Conservation (phyloP, 176 grass and related monocot species). For the Aegilops bicornis region DNA sequence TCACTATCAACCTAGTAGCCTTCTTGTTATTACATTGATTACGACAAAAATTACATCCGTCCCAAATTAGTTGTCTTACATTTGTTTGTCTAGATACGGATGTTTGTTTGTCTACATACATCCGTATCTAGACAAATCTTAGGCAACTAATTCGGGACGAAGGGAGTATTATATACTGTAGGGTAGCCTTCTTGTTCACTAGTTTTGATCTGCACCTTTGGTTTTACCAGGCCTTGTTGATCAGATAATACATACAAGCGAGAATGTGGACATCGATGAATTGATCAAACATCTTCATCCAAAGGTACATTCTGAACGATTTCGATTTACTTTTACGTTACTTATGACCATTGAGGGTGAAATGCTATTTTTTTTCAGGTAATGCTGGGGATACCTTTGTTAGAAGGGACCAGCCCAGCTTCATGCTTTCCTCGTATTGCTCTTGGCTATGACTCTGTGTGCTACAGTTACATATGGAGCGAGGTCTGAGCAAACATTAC, state of each 20-base stretch:
- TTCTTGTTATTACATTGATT: neutral
- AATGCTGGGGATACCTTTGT: slow-evolving; percentile 85
- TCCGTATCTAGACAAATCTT: too few species aligned
- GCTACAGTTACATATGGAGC: slow-evolving; percentile 98
- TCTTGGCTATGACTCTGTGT: slow-evolving; percentile 80
- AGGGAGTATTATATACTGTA: neutral
- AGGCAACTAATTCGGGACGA: too few species aligned
- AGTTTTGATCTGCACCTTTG: slow-evolving; percentile 22
- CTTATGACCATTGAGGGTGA: slow-evolving; percentile 14
- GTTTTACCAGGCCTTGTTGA: slow-evolving; percentile 76
- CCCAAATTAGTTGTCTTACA: too few species aligned
- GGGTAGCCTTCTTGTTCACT: neutral
- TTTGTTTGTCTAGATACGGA: too few species aligned
- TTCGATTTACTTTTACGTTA: slow-evolving; percentile 12
- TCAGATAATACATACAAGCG: slow-evolving; percentile 88
- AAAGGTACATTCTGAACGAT: slow-evolving; percentile 55
- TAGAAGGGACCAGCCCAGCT: slow-evolving; percentile 86
- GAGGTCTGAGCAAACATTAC: slow-evolving; percentile 50
- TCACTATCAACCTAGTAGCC: neutral
- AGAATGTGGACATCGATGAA: slow-evolving; percentile 67
- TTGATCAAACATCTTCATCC: slow-evolving; percentile 89
- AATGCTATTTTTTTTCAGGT: slow-evolving; percentile 52
- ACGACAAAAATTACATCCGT: neutral
- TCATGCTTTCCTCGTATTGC: slow-evolving; percentile 82
- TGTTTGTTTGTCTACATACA: too few species aligned